Base-by-base conservation (phyloP, 2,329 filamentous ascomycete species). In the Dactylellina parvicollis region DNA sequence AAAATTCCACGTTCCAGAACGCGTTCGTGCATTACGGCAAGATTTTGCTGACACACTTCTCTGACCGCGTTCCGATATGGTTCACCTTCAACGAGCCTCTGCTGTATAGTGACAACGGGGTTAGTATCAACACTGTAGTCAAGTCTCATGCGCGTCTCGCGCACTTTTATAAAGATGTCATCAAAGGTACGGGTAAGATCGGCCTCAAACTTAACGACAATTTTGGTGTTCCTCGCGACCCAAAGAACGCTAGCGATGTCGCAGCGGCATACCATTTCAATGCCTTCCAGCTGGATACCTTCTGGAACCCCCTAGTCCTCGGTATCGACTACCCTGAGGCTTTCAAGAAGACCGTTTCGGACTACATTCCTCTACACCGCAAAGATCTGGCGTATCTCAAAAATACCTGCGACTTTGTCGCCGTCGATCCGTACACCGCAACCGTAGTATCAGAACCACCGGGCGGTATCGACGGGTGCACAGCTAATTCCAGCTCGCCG, bases 361-460 rank as follows among this genome's bases (percentile, higher is more conserved):
- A 57, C 44, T 60, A 57, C 26, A 42, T 62, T 10, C 49, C 44
- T 4, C 44, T 69, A 3, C 40, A 47, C 16, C n/a, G 7, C 4
- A 52, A 7, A 12, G 64, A 69, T n/a, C 30, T 69, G 22, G 44
- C 24, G 20, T 60, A 60, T 50, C 34, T 69, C 18, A 40, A 50
- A 22, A 54, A 40, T 24, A 60, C 64, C 7, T 69, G 52, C 2
- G 86, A 88, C 77, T 84, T 87, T 62, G 82, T 86, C 38, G 85
- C 83, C 4, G 83, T 88, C 36, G 86, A 88, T 74, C 84, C 85
- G 0, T 88, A 88, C 79, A 87, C 85, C 0, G 83, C 85, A 0
- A 85, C 83, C 0, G 83, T 86, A 0, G 83, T 87, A n/a, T 82
- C 83, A 1, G 81, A 83, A 0, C 83, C 85, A 0, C 77, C 79